Evolutionary conservation across 495 filamentous ascomycete species (phyloP), one percentile per base, ranked within the genome.

Genomic region (Penicillium fimorum): DNA sequence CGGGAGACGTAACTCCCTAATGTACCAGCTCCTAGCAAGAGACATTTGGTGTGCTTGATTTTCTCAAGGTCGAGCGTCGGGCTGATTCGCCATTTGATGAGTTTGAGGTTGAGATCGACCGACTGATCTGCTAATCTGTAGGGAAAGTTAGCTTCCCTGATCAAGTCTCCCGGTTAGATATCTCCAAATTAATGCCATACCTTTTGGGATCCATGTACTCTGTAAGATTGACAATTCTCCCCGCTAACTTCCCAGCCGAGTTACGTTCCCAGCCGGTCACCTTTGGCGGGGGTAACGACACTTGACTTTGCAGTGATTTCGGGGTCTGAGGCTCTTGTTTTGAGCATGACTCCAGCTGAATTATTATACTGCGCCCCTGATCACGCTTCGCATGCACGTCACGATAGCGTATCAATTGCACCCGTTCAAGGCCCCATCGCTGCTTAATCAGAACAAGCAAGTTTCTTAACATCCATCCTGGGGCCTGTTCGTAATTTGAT

Each of bases 1-100:
- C 94, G 81, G 37, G 92, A 87, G 50, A 98, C 92, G 67, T 97
- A 96, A 51, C 89, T 91, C 30, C 94, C 94, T 15, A 98, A 82
- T 2, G 94, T 98, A 22, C 94, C 94, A 12, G 94, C 92, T 22
- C 94, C 94, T n/a, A 98, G 85, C 30, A 98, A 75, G 41, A 98
- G 83, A 65, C 94, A 98, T 61, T 85, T 96, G 7, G 94, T 93
- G 43, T 87, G 80, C 68, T 96, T 97, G 64, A 97, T 89, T 48
- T 81, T 85, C 11, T 96, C 91, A 12, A 98, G 85, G 67, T 97
- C 82, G 22, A 98, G 77, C 43, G 84, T 84, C 7, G 94, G 94
- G 18, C 92, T 90, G 53, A 98, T 89, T 25, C 94, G 85, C 94
- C 94, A 98, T 76, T 96, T 97, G 84, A 98, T 98, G 50, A 98